Conservation (phyloP, 495 filamentous ascomycete genomes). For the Daldinia childiae region DNA sequence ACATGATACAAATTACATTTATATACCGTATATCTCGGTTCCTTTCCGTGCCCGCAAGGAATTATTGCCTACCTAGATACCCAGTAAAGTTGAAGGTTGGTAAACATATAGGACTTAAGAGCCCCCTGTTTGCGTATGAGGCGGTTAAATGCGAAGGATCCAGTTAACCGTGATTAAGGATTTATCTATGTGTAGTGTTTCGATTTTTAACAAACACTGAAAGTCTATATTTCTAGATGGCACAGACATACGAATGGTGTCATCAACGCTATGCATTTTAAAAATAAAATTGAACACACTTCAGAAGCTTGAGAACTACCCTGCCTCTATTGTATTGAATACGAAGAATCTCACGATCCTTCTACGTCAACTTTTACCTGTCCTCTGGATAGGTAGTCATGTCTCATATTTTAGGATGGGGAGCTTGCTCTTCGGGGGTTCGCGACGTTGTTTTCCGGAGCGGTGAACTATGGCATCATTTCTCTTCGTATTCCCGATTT, state of each 20-base stretch:
- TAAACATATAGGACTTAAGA: neutral
- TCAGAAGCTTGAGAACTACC: neutral
- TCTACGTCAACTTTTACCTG: neutral
- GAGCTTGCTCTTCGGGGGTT: neutral
- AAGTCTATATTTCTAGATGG: neutral
- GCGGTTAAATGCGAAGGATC: slow-evolving; percentile 1
- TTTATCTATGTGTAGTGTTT: neutral
- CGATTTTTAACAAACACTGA: neutral
- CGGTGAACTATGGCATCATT: neutral
- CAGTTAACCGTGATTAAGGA: neutral
- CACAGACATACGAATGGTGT: neutral
- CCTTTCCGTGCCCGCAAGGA: neutral
- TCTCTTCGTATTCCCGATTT: neutral
- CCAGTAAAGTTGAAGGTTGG: neutral
- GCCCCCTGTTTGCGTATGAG: neutral
- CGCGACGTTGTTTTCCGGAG: neutral
- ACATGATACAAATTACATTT: neutral
- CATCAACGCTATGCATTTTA: neutral
- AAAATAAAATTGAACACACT: neutral
- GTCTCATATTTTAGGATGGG: neutral
- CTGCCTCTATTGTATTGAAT: neutral
- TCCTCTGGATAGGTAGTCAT: neutral
- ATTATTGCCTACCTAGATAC: neutral
- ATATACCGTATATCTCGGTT: neutral
- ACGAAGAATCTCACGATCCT: neutral